phyloP scores from a whole-genome alignment of 805 yeast genomes.

The Zygoascus flipseniorum region DNA sequence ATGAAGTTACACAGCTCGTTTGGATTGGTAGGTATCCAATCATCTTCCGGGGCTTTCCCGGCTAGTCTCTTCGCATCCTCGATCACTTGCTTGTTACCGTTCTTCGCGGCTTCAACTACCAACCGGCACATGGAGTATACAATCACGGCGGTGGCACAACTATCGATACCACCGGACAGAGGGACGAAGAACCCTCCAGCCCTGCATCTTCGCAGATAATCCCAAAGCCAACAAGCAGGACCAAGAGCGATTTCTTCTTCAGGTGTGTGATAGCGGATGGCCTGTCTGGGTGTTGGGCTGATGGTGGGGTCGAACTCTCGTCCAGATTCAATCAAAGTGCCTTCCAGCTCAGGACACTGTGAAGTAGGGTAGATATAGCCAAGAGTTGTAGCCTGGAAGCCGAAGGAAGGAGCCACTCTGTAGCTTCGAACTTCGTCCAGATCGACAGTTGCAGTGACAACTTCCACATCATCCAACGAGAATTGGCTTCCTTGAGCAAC shows the following conservation, averaged over 20 bases:
- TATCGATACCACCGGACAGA: slow-evolving; percentile 93
- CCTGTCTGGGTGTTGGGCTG: slow-evolving; percentile 45
- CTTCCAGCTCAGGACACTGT: slow-evolving; percentile 16
- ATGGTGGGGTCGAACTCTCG: slow-evolving; percentile 49
- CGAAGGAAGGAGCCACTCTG: slow-evolving; percentile 64
- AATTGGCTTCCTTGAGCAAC: slow-evolving; percentile 94
- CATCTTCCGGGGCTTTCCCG: slow-evolving; percentile 33
- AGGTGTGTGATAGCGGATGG: slow-evolving; percentile 62
- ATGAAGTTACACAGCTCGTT: slow-evolving; percentile 66
- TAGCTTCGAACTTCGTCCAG: slow-evolving; percentile 83
- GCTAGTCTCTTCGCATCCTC: slow-evolving; percentile 65
- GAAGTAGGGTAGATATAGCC: slow-evolving; percentile 25
- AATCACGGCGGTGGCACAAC: slow-evolving; percentile 94
- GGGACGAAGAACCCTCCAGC: slow-evolving; percentile 92
- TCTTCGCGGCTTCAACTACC: slow-evolving; percentile 58
- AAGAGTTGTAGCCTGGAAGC: slow-evolving; percentile 55
- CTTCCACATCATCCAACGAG: slow-evolving; percentile 85
- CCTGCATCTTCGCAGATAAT: slow-evolving; percentile 81
- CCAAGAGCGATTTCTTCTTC: slow-evolving; percentile 97
- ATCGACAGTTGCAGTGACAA: slow-evolving; percentile 89
- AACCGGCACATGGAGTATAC: slow-evolving; percentile 90
- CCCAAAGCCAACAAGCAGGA: slow-evolving; percentile 99
- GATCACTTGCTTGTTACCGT: slow-evolving; percentile 71
- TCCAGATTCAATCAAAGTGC: slow-evolving; percentile 6
- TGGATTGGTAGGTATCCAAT: slow-evolving; percentile 66